phyloP scores from a whole-genome alignment of 2,329 filamentous ascomycete species.

The Sporothrix euskadiensis region DNA sequence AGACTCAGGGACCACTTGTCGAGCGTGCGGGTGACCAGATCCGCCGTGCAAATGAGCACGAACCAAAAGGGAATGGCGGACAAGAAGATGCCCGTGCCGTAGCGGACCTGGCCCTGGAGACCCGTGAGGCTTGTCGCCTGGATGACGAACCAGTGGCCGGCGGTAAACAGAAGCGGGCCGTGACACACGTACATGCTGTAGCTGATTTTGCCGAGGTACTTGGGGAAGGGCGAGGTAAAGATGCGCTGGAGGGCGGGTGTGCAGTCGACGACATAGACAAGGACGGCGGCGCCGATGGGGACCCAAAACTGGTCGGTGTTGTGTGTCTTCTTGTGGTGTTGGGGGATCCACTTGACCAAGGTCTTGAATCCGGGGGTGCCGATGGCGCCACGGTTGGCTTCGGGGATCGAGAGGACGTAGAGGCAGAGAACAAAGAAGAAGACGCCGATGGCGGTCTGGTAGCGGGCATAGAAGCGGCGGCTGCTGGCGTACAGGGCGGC shows the following conservation, averaged over 20 bases:
- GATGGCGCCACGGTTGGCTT: constrained; percentile 32
- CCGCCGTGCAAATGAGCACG: constrained; percentile 54
- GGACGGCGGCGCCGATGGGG: constrained; percentile 33
- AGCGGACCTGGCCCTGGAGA: constrained; percentile 45
- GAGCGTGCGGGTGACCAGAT: constrained; percentile 58
- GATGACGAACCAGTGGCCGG: constrained; percentile 45
- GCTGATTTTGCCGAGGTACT: constrained; percentile 60
- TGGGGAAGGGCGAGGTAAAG: constrained; percentile 36
- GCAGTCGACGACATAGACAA: constrained; percentile 36
- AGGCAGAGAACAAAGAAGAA: constrained; percentile 39
- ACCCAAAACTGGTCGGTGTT: constrained; percentile 42
- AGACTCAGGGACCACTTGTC: constrained; percentile 59
- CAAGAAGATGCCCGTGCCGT: constrained; percentile 51
- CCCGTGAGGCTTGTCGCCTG: constrained; percentile 44
- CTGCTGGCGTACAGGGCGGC: background rate
- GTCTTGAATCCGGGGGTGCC: constrained; percentile 26
- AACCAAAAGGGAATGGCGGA: constrained; percentile 51
- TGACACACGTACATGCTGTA: constrained; percentile 64
- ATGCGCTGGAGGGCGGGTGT: constrained; percentile 34
- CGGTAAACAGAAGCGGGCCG: constrained; percentile 54
- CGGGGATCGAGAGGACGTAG: constrained; percentile 32
- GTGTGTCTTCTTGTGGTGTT: constrained; percentile 29
- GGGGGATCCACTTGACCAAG: constrained; percentile 33
- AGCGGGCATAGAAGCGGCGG: background rate
- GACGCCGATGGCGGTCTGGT: constrained; percentile 50